Conservation (phyloP, 2,329 filamentous ascomycete species). For the Arthrinium phaeospermum region DNA sequence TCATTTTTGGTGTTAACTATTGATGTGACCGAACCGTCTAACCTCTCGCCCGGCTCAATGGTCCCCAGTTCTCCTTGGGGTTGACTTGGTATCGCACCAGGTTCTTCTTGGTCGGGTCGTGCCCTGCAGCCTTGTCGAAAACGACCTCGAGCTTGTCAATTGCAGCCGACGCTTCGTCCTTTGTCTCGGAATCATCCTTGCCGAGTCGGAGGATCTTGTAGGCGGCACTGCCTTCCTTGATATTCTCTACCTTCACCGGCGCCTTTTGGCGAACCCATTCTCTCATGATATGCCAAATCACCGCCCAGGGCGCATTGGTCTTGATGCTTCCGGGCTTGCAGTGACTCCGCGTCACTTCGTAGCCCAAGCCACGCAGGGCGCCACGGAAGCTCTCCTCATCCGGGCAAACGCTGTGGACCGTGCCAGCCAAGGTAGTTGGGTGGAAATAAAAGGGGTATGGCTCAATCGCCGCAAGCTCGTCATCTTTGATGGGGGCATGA, state of each 20-base stretch:
- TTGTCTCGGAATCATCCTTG: conserved; percentile 40
- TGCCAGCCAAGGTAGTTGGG: conserved; percentile 74
- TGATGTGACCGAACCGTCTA: conserved; percentile 61
- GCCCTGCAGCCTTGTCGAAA: conserved; percentile 83
- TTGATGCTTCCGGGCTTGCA: conserved; percentile 89
- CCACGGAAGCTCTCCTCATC: conserved; percentile 81
- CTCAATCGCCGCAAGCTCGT: conserved; percentile 70
- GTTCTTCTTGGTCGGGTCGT: conserved; percentile 68
- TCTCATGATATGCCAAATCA: conserved; percentile 91
- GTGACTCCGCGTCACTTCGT: conserved; percentile 80
- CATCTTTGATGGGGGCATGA: conserved; percentile 36
- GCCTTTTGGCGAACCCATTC: conserved; percentile 86
- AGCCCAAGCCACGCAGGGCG: conserved; percentile 81
- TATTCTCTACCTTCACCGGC: conserved; percentile 74
- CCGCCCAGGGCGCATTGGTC: conserved; percentile 88
- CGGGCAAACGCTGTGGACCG: conserved; percentile 80
- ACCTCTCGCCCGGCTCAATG: conserved; percentile 67
- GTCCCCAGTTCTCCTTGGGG: conserved; percentile 92
- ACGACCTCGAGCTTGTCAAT: conserved; percentile 49
- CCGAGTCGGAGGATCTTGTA: conserved; percentile 67
- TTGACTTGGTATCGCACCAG: conserved; percentile 90
- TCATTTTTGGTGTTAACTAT: conserved; percentile 54
- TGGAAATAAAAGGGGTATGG: conserved; percentile 86
- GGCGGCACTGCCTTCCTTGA: conserved; percentile 74
- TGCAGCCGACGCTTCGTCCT: conserved; percentile 31